Base-by-base conservation (phyloP, 805 yeast species). In the Ogataea nakhonphanomensis region DNA sequence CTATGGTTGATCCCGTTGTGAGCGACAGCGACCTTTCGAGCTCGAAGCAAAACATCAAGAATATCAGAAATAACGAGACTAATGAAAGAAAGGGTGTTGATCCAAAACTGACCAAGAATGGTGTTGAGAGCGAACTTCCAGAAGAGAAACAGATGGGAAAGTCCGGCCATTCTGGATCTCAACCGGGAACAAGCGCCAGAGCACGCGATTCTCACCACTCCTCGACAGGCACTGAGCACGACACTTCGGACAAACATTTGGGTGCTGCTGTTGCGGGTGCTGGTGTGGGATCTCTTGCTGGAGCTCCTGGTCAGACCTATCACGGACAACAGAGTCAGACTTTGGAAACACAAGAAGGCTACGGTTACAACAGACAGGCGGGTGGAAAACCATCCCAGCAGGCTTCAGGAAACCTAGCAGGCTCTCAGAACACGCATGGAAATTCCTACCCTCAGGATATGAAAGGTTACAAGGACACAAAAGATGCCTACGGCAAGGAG, bases 1-100 rank as follows among this genome's bases (percentile, higher is more conserved):
- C 65, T 4, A 25, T 58, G 55, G 59, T 58, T 25, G 62, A 59
- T 30, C 53, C 60, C 1, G 58, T 54, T 20, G 29, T 59, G 10
- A 26, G 37, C 8, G 39, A 45, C 13, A 37, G 35, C 4, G 58
- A 57, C 14, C 48, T 55, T 17, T 43, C 26, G 7, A 28, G 28
- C n/a, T 34, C 48, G 7, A 10, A 37, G 33, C 11, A 32, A 5
- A 34, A 25, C 7, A 20, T 25, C 39, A 44, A 20, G 24, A 29
- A 23, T 32, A 29, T 25, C 13, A 11, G 26, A n/a, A 23, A n/a
- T 8, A 11, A 29, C 5, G 22, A 24, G 17, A 20, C 11, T 9
- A 14, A 12, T 12, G 5, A 22, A 8, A 35, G 39, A 35, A 2
- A 13, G 9, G 14, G 21, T 2, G 33, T 23, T 11, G 22, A 20